phyloP scores from a whole-genome alignment of 2,329 filamentous ascomycete genomes.

The Helminthosporium solani region DNA sequence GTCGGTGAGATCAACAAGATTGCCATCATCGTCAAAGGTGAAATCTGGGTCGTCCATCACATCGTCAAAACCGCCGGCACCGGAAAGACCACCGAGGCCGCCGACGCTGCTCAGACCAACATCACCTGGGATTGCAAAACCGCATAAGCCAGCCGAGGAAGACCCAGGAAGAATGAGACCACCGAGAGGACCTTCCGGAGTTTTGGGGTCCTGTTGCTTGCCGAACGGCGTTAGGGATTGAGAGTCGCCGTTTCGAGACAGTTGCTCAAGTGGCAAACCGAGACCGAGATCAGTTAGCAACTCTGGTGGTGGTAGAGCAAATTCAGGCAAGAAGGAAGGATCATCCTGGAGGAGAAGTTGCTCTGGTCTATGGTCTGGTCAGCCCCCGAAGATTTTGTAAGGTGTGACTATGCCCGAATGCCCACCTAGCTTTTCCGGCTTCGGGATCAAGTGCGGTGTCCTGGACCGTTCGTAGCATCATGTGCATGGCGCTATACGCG shows the following conservation, averaged over 20 bases:
- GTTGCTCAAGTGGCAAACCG: conserved; percentile 36
- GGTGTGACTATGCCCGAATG: background rate
- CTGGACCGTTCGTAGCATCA: conserved; percentile 61
- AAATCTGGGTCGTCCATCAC: conserved; percentile 55
- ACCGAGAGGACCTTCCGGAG: conserved; percentile 20
- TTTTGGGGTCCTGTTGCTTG: conserved; percentile 27
- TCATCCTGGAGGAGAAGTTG: conserved; percentile 81
- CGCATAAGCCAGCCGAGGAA: conserved; percentile 44
- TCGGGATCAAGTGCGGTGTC: conserved; percentile 66
- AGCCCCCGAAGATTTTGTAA: conserved; percentile 7
- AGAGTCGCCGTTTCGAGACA: conserved; percentile 32
- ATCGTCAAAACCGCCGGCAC: conserved; percentile 47
- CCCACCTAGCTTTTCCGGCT: conserved; percentile 71
- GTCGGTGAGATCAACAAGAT: conserved; percentile 52
- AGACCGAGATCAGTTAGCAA: conserved; percentile 50
- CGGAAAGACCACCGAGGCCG: conserved; percentile 21
- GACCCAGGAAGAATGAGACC: conserved; percentile 52
- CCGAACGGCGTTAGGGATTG: conserved; percentile 42
- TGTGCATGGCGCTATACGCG: conserved; percentile 70
- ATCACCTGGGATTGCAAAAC: conserved; percentile 46
- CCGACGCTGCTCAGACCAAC: conserved; percentile 42
- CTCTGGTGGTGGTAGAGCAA: conserved; percentile 61
- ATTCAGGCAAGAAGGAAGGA: conserved; percentile 72
- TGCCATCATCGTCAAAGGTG: conserved; percentile 62
- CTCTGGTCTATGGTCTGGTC: conserved; percentile 58